Conservation (phyloP, 257 asterid species). For the Solanum clarkiae region DNA sequence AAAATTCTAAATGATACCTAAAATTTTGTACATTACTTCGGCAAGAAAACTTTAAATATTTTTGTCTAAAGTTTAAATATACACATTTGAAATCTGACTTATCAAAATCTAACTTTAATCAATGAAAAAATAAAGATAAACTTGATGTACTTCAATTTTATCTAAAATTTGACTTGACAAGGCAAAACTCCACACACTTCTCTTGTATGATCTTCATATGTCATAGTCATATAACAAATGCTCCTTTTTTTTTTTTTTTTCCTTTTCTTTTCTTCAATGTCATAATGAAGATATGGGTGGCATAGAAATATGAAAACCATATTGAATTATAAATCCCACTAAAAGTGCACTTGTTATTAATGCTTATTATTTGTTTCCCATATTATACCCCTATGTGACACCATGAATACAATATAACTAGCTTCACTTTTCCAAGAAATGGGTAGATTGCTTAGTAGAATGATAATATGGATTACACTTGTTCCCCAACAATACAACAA, state of each 20-base stretch:
- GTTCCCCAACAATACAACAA: slow-evolving; percentile 6
- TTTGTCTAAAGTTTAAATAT: neutral
- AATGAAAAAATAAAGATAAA: neutral
- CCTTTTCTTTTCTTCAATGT: neutral
- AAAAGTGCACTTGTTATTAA: slow-evolving; percentile 7
- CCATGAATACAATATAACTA: slow-evolving; percentile 2
- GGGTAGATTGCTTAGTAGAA: slow-evolving; percentile 32
- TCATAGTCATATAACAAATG: neutral
- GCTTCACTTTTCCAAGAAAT: slow-evolving; percentile 25
- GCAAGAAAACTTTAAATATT: neutral
- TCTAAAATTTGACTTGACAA: neutral
- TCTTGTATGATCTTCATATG: neutral
- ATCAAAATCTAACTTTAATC: neutral
- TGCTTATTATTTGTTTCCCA: slow-evolving; percentile 2
- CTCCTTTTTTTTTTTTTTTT: neutral
- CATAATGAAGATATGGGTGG: neutral
- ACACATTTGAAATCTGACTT: accelerated
- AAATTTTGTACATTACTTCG: neutral
- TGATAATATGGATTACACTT: slow-evolving; percentile 19
- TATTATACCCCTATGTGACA: neutral
- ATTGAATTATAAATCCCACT: neutral
- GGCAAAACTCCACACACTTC: neutral
- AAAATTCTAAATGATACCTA: neutral
- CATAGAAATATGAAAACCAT: neutral
- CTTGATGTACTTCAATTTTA: neutral